phyloP scores from a whole-genome alignment of 805 yeast genomes.

The Torulaspora microellipsoides region DNA sequence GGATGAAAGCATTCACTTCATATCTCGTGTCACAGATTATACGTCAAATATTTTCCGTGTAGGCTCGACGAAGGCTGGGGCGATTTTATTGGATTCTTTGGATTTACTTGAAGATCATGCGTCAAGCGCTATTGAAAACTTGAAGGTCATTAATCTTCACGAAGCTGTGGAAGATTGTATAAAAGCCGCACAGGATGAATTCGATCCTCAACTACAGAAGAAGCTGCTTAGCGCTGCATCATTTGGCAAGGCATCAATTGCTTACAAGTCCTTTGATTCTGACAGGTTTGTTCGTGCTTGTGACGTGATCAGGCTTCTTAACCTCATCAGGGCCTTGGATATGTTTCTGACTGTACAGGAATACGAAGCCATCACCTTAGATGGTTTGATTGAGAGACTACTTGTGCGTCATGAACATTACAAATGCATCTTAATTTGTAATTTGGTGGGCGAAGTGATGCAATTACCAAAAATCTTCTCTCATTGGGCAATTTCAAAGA shows the following conservation, averaged over 20 bases:
- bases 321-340: conserved; percentile 64
- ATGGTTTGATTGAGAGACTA: conserved; percentile 52
- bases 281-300: conserved; percentile 60
- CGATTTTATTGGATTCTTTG: conserved; percentile 75
- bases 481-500: conserved; percentile 77
- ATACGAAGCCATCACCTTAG: conserved; percentile 48
- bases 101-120: conserved; percentile 61
- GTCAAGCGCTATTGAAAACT: conserved; percentile 76
- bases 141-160: conserved; percentile 48
- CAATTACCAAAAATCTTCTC: conserved; percentile 49
- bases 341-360: conserved; percentile 61
- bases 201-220: conserved; percentile 76
- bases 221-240: conserved; percentile 72
- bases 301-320: conserved; percentile 59
- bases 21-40: conserved; percentile 55
- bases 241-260: conserved; percentile 67
- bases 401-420: conserved; percentile 55
- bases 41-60: conserved; percentile 65
- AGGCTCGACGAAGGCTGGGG: conserved; percentile 81
- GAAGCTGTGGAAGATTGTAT: conserved; percentile 70
- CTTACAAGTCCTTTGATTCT: conserved; percentile 50
- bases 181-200: conserved; percentile 70
- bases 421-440: conserved; percentile 58
- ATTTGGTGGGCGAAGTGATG: conserved; percentile 40
- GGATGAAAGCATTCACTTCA: conserved; percentile 49